phyloP scores from a whole-genome alignment of 495 filamentous ascomycete genomes.

The Bryoglossum gracile region DNA sequence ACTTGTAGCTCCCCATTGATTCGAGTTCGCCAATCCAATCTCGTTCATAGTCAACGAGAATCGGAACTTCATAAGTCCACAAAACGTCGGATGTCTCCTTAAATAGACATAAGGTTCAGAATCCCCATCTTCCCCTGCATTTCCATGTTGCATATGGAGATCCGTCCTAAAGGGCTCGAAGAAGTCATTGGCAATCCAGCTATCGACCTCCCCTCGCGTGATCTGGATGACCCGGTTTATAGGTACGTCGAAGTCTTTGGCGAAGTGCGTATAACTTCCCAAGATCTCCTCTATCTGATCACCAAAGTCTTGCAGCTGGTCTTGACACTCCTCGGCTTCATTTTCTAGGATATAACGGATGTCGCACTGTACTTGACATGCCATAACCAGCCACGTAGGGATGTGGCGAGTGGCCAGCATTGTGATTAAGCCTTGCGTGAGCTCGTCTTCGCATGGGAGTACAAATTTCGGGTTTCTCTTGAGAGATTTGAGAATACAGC shows the following conservation, averaged over 20 bases:
- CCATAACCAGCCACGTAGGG: conserved; percentile 20
- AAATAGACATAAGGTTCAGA: conserved; percentile 20
- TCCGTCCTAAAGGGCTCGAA: conserved; percentile 13
- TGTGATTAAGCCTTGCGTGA: conserved; percentile 19
- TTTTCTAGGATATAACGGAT: conserved; percentile 28
- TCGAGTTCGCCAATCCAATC: conserved; percentile 14
- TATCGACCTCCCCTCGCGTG: conserved; percentile 18
- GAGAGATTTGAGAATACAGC: conserved; percentile 19
- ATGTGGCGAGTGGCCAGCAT: conserved; percentile 7
- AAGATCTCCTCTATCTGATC: conserved; percentile 9
- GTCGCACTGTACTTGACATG: conserved; percentile 24
- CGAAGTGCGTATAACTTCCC: conserved; percentile 15
- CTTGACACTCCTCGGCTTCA: conserved; percentile 16
- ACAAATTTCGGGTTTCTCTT: conserved; percentile 15
- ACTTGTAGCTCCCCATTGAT: conserved; percentile 8
- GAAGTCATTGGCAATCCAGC: conserved; percentile 21
- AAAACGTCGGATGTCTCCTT: conserved; percentile 23
- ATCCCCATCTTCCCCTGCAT: conserved; percentile 1
- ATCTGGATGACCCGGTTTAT: not conserved
- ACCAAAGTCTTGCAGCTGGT: conserved; percentile 19
- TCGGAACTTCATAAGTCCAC: conserved; percentile 26
- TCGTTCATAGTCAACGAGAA: conserved; percentile 23
- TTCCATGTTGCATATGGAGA: conserved; percentile 4
- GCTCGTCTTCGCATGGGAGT: conserved; percentile 20
- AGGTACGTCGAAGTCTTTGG: conserved; percentile 4